These are phyloP conservation scores for Rhodofomes roseus DNA, from an alignment of 1,284 basidiomycete genomes.

Conservation along the genomic window DNA sequence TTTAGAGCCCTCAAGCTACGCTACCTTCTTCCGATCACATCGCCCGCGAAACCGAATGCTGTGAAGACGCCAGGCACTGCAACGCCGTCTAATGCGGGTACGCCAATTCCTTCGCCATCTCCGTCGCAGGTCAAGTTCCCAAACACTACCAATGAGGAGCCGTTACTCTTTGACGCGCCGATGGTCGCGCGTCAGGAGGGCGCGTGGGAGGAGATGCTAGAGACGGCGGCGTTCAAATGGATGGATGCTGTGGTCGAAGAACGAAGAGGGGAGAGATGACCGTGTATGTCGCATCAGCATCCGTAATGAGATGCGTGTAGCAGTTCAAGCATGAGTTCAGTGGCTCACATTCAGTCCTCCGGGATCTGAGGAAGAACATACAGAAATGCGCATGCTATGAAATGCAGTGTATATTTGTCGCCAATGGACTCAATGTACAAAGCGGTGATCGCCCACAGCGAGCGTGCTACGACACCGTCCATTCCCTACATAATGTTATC, in stretches of 20 bases:
- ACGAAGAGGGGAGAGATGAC: conserved; percentile 39
- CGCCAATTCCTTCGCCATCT: conserved; percentile 25
- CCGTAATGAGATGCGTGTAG: not conserved
- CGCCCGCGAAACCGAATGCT: conserved; percentile 39
- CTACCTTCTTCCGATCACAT: conserved; percentile 67
- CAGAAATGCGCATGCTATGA: too few species aligned
- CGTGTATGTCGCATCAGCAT: not conserved
- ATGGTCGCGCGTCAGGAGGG: conserved; percentile 68
- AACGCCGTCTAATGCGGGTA: conserved; percentile 20
- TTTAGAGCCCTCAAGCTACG: conserved; percentile 75
- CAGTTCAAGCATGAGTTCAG: too few species aligned
- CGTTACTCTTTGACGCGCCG: conserved; percentile 66
- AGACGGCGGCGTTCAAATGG: conserved; percentile 61
- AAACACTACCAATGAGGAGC: conserved; percentile 26
- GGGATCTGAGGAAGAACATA: too few species aligned
- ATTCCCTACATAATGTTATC: too few species aligned
- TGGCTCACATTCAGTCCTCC: too few species aligned
- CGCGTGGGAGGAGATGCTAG: conserved; percentile 82
- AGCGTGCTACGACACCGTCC: too few species aligned
- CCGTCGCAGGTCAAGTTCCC: conserved; percentile 29
- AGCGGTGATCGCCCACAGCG: too few species aligned
- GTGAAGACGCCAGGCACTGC: conserved; percentile 15
- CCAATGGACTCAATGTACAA: too few species aligned
- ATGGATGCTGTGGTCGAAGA: conserved; percentile 67
- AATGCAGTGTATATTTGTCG: too few species aligned